Percentiles rank a stretch among this genome's conserved stretches.
Evolutionary conservation across 2,329 filamentous ascomycete genomes (phyloP).

Genomic region (Pyricularia sp.): DNA sequence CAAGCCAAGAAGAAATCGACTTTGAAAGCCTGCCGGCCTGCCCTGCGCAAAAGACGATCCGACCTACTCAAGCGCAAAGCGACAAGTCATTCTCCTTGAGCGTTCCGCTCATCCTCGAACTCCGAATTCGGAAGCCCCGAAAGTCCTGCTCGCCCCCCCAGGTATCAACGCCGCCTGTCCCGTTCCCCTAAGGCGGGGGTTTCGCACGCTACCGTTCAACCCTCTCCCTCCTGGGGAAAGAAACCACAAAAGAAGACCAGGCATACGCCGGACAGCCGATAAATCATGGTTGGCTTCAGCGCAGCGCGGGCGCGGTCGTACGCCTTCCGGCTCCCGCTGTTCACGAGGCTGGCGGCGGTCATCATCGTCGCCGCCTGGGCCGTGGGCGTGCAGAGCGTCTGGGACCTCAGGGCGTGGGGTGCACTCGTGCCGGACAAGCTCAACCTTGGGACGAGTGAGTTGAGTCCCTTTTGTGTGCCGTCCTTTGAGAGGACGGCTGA

Average conservation of each 20-base stretch:
- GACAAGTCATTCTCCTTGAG: not conserved
- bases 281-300: conserved; percentile 48
- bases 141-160: not conserved
- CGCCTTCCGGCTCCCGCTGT: conserved; percentile 74
- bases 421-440: conserved; percentile 70
- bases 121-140: not conserved
- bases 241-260: not conserved
- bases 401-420: conserved; percentile 69
- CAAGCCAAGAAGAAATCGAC: not conserved
- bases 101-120: not conserved
- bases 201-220: not conserved
- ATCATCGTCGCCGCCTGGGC: conserved; percentile 63
- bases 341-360: conserved; percentile 63
- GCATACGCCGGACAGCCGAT: not conserved
- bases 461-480: not conserved
- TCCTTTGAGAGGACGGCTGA: not conserved
- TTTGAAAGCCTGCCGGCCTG: not conserved
- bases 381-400: conserved; percentile 57
- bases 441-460: conserved; percentile 60
- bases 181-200: not conserved
- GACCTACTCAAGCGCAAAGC: not conserved
- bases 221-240: not conserved
- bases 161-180: not conserved
- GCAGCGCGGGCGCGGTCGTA: conserved; percentile 70
- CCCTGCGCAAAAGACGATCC: not conserved